Percentiles rank a stretch among this genome's conserved stretches.
These are phyloP conservation scores for Filosporella fistucella DNA, from an alignment of 495 filamentous ascomycete genomes.

Conservation along the genomic window DNA sequence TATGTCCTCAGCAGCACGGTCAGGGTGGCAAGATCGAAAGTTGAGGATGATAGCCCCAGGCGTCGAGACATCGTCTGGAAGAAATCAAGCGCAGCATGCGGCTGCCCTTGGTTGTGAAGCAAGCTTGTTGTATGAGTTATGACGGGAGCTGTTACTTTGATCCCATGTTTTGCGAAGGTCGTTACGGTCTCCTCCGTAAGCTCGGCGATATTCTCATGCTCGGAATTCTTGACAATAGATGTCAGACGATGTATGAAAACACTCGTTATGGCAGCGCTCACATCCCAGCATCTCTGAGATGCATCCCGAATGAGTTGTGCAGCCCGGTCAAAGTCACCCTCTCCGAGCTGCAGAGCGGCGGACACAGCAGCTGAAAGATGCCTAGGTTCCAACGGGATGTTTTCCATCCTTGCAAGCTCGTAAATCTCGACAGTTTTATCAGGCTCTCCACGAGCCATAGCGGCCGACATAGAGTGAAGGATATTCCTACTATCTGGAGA, in stretches of 20 bases:
- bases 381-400: slow-evolving; percentile 18
- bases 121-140: slow-evolving; percentile 34
- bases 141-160: slow-evolving; percentile 25
- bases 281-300: slow-evolving; percentile 28
- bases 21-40: slow-evolving; percentile 28
- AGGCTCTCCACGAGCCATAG: too few species aligned
- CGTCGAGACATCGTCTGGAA: slow-evolving; percentile 27
- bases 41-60: slow-evolving; percentile 27
- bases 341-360: slow-evolving; percentile 28
- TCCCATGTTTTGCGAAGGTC: slow-evolving; percentile 25
- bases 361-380: slow-evolving; percentile 35
- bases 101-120: slow-evolving; percentile 26
- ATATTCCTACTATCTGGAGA: too few species aligned
- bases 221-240: slow-evolving; percentile 14
- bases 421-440: slow-evolving; percentile 10
- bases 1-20: slow-evolving; percentile 34
- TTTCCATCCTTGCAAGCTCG: not conserved
- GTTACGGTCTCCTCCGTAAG: slow-evolving; percentile 24
- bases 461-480: too few species aligned
- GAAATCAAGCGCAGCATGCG: slow-evolving; percentile 29
- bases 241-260: slow-evolving; percentile 30
- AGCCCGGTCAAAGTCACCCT: slow-evolving; percentile 16
- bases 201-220: slow-evolving; percentile 13
- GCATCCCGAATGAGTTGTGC: slow-evolving; percentile 30
- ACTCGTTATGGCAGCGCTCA: slow-evolving; percentile 23